Evolutionary conservation across 148 eudicot genomes (phyloP), one percentile per base, ranked within the genome.

Genomic region (Dysphania ambrosioides): DNA sequence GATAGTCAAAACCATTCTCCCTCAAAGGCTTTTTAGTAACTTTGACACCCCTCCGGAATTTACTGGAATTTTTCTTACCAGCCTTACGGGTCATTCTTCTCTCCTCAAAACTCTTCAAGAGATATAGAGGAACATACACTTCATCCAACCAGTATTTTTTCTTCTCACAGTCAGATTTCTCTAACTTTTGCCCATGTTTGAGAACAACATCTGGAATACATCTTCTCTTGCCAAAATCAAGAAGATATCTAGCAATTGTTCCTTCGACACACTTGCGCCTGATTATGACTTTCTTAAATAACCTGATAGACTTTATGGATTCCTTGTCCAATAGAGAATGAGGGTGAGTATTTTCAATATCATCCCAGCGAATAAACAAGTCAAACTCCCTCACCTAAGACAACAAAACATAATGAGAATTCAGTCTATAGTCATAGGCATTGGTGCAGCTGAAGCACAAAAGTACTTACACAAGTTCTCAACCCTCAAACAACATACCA

Each of bases 211-310:
- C 96, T 44, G 99, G 99, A 56, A 95, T 82, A 78, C 84, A 74
- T 77, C 94, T 83, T 87, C 97, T 90, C 85, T 88, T 95, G 66
- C 99, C 99, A 83, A 95, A 95, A 86, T 95, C 99, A 47, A 95
- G 83, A 85, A 95, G 99, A 80, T 95, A 95, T 80, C 81, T 92
- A 11, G 85, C 86, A 36, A 76, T 55, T 29, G 85, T 58, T 66
- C 89, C 97, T 79, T 86, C 92, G 12, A 79, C 75, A 78, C 80
- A 41, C 80, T 89, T 92, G 80, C 88, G 80, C 31, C 99, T 90
- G 71, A 95, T 70, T 64, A 85, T 83, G 77, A 75, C 99, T 80
- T 95, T 95, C 77, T 92, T 95, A 77, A 95, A 95, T 40, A 90
- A 82, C 74, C 86, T 88, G 74, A 86, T 60, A 63, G 96, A 73